Conservation (phyloP, 352 stramenopile species). For the Phytophthora rubi region DNA sequence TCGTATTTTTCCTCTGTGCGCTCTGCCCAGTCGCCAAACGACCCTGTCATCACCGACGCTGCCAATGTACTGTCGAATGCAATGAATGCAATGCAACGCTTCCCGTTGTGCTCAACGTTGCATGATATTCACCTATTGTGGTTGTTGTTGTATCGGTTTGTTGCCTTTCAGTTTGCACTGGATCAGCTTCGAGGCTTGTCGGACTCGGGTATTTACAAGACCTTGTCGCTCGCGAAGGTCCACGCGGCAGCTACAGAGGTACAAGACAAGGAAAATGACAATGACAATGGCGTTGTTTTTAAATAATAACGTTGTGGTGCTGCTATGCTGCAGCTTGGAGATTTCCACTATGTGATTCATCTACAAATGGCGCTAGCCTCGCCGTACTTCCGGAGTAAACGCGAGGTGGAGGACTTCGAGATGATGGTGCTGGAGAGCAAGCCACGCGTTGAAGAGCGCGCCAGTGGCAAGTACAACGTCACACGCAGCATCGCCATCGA, state of each 20-base stretch:
- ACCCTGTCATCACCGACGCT: constrained; percentile 52
- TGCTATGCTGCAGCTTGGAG: constrained; percentile 48
- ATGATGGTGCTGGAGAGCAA: constrained; percentile 84
- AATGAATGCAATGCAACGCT: not conserved
- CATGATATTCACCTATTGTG: not conserved
- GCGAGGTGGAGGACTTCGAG: constrained; percentile 63
- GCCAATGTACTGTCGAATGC: constrained; percentile 34
- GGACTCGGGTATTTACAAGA: constrained; percentile 77
- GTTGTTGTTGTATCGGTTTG: not conserved
- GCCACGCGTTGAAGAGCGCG: constrained; percentile 28
- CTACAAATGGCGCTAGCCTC: constrained; percentile 67
- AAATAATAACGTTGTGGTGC: not conserved
- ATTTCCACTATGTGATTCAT: constrained; percentile 86
- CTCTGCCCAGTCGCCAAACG: constrained; percentile 31
- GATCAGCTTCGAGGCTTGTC: constrained; percentile 62
- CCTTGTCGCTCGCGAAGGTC: constrained; percentile 57
- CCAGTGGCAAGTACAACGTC: constrained; percentile 30
- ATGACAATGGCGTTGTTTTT: not conserved
- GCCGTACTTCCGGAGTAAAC: constrained; percentile 72
- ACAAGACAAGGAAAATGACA: not conserved
- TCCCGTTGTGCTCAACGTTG: not conserved
- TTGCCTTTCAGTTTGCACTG: constrained; percentile 58
- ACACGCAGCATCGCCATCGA: constrained; percentile 81
- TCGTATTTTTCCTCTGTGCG: constrained; percentile 40
- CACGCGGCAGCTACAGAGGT: constrained; percentile 64